These are phyloP conservation scores for Colletotrichum paranaense DNA, from an alignment of 2,329 filamentous ascomycete species.

Conservation along the genomic window DNA sequence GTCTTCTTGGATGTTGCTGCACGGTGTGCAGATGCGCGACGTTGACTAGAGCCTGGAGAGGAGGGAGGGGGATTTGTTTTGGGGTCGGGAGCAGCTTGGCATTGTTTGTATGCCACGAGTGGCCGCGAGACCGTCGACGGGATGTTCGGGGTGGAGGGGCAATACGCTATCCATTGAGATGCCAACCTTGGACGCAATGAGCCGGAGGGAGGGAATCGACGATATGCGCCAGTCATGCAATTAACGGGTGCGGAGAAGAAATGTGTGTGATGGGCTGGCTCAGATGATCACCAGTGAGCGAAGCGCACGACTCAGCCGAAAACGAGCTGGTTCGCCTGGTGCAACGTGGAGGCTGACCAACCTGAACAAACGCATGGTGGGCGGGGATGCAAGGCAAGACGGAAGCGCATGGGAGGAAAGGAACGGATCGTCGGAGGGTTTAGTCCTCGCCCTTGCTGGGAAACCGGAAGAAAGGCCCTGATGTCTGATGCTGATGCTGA, in stretches of 20 bases:
- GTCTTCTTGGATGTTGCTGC: not conserved
- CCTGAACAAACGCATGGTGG: not conserved
- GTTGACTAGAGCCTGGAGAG: too few relatives aligned
- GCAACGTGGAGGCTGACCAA: constrained; percentile 1
- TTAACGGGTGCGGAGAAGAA: constrained; percentile 17
- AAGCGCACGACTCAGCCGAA: not conserved
- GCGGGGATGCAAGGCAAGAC: not conserved
- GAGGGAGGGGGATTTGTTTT: not conserved
- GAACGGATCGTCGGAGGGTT: constrained; percentile 25
- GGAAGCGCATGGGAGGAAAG: constrained; percentile 18
- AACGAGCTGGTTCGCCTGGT: not conserved
- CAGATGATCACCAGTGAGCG: constrained; percentile 26
- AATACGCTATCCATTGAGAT: not conserved
- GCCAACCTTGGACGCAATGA: not conserved
- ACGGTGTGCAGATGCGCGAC: constrained; percentile 7
- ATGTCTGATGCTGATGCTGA: constrained; percentile 6
- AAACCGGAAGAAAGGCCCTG: constrained; percentile 3
- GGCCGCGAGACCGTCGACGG: not conserved
- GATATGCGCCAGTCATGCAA: constrained; percentile 20
- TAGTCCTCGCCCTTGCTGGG: constrained; percentile 2
- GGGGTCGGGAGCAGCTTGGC: not conserved
- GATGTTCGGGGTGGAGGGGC: not conserved
- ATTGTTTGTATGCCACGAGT: not conserved
- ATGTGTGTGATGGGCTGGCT: constrained; percentile 14
- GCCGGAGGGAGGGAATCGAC: not conserved